phyloP scores from a whole-genome alignment of 2,329 filamentous ascomycete genomes.

The Bipolaris cookei region DNA sequence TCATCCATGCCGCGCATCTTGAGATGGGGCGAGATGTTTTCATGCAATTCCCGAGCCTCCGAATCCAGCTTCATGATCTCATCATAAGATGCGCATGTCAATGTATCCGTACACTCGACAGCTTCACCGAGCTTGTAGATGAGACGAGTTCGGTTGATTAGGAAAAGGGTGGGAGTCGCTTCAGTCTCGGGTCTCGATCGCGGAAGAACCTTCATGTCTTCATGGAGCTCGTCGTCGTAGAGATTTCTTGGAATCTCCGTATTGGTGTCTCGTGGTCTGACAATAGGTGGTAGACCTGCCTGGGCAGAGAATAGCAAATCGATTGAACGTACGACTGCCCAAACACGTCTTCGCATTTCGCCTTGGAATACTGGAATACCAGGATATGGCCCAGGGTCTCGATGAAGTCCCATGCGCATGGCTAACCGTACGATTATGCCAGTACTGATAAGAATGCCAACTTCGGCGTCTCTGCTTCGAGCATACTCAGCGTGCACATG shows the following conservation, averaged over 20 bases:
- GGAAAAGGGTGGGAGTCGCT: constrained; percentile 77
- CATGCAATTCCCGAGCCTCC: constrained; percentile 62
- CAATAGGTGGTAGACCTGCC: constrained; percentile 66
- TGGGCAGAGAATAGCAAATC: constrained; percentile 82
- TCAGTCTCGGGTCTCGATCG: constrained; percentile 71
- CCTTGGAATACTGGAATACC: constrained; percentile 75
- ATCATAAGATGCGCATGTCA: constrained; percentile 67
- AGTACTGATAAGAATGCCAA: constrained; percentile 67
- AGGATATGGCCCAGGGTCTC: constrained; percentile 76
- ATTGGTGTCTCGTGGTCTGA: constrained; percentile 76
- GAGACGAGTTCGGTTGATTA: constrained; percentile 75
- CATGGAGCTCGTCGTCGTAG: constrained; percentile 79
- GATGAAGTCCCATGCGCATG: constrained; percentile 78
- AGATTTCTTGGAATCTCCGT: constrained; percentile 77
- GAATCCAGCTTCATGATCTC: constrained; percentile 66
- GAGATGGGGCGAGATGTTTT: constrained; percentile 79
- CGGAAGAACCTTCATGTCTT: constrained; percentile 70
- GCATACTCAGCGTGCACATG: constrained; percentile 79
- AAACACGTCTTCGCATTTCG: constrained; percentile 70
- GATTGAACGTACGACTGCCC: constrained; percentile 72
- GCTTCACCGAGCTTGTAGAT: constrained; percentile 74
- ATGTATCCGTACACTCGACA: constrained; percentile 68
- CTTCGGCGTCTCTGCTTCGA: constrained; percentile 74
- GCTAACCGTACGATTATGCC: constrained; percentile 67
- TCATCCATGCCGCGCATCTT: constrained; percentile 77